Evolutionary conservation across 768 basidiomycete genomes (phyloP).

Genomic region (Lentinula sp.): DNA sequence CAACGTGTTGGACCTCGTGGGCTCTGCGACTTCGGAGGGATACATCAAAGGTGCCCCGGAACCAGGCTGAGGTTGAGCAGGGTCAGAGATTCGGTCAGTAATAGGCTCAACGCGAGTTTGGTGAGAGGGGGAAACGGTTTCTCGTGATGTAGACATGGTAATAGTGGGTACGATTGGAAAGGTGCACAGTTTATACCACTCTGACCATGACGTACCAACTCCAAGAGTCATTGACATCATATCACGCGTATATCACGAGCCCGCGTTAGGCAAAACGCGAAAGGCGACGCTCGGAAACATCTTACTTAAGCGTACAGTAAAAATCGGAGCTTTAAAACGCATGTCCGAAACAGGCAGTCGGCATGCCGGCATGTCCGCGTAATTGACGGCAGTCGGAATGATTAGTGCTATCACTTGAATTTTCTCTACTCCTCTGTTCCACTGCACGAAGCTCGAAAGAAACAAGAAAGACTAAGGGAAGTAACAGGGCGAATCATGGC

Average conservation of each 20-base stretch:
- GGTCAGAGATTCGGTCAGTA: not conserved
- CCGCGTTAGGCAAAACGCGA: not conserved
- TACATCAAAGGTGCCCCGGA: not conserved
- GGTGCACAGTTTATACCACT: not conserved
- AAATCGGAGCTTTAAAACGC: no score
- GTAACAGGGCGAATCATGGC: conserved; percentile 40
- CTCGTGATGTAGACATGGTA: not conserved
- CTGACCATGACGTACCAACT: not conserved
- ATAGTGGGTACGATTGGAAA: not conserved
- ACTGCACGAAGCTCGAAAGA: not conserved
- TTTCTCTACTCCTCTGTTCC: not conserved
- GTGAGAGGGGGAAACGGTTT: not conserved
- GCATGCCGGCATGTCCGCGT: not conserved
- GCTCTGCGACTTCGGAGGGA: not conserved
- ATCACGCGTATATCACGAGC: not conserved
- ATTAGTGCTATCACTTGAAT: not conserved
- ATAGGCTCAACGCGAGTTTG: not conserved
- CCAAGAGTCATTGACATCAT: not conserved
- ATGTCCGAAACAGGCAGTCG: not conserved
- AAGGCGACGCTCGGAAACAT: no score
- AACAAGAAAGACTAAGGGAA: not conserved
- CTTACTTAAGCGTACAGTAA: no score
- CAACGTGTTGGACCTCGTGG: not conserved
- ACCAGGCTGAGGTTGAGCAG: not conserved
- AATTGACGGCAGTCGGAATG: not conserved